A percentile compares a stretch with the other conserved stretches of the same genome.
Evolutionary conservation across 2,329 filamentous ascomycete species (phyloP).

Genomic region (Calonectria henricotiae): DNA sequence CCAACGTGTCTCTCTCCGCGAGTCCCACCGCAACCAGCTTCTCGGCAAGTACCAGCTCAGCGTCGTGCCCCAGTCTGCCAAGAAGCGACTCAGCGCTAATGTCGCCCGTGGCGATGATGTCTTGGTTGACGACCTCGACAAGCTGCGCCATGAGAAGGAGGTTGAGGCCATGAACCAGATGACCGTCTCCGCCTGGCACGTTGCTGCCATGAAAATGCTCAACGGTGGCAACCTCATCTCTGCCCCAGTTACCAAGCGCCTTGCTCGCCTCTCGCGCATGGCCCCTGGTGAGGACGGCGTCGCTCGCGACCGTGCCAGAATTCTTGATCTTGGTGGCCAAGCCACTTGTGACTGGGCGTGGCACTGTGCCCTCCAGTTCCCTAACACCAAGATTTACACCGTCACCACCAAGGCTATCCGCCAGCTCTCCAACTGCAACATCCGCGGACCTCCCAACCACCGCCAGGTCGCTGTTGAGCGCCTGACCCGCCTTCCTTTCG

Average conservation of each 20-base stretch:
- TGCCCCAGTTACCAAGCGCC: constrained; percentile 75
- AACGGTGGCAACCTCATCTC: constrained; percentile 78
- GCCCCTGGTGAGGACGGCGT: constrained; percentile 63
- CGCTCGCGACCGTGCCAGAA: constrained; percentile 72
- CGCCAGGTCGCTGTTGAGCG: constrained; percentile 84
- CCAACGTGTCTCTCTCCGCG: constrained; percentile 81
- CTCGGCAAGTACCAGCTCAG: constrained; percentile 88
- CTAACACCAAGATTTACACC: constrained; percentile 89
- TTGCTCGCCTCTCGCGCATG: constrained; percentile 70
- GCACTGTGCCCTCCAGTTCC: constrained; percentile 90
- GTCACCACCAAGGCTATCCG: constrained; percentile 83
- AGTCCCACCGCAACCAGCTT: constrained; percentile 84
- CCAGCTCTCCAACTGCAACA: constrained; percentile 80
- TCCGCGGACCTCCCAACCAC: constrained; percentile 91
- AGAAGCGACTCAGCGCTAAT: constrained; percentile 80
- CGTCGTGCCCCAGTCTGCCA: constrained; percentile 78
- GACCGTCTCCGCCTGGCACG: constrained; percentile 74
- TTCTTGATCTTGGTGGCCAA: constrained; percentile 91
- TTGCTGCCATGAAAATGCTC: constrained; percentile 73
- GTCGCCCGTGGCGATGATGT: constrained; percentile 81
- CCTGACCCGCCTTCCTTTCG: constrained; percentile 88
- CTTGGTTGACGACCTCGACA: constrained; percentile 75
- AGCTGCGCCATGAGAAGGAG: constrained; percentile 81
- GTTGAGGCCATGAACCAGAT: constrained; percentile 84
- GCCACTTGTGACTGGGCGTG: constrained; percentile 95